phyloP scores from a whole-genome alignment of 768 basidiomycete species.

The Mycena maculata region DNA sequence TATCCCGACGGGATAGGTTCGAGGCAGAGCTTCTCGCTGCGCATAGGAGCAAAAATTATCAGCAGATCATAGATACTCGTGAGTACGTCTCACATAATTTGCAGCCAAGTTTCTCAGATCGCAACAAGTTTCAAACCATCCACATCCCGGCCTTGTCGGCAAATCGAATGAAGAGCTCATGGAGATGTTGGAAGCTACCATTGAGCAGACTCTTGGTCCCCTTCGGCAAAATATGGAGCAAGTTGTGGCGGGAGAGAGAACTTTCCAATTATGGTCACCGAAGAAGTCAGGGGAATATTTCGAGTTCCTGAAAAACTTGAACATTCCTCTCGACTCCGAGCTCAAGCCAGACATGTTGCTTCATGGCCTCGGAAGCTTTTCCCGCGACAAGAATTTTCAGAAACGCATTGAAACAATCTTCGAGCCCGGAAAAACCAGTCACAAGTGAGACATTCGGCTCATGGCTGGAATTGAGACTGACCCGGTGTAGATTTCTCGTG shows the following conservation, averaged over 20 bases:
- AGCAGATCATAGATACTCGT: background rate
- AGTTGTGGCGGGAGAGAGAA: background rate
- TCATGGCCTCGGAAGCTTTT: background rate
- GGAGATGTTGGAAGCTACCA: background rate
- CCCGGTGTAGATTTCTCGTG: conserved; percentile 5
- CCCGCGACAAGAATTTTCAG: background rate
- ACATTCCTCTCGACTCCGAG: background rate
- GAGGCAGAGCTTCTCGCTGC: background rate
- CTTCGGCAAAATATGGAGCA: background rate
- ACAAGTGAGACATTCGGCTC: background rate
- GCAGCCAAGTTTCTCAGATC: background rate
- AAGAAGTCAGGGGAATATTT: too few species aligned
- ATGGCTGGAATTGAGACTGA: background rate
- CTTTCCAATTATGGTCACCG: background rate
- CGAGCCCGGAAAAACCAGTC: background rate
- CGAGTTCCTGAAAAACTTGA: background rate
- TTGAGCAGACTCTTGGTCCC: background rate
- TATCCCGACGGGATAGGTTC: background rate
- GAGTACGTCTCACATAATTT: background rate
- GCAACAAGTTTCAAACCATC: background rate
- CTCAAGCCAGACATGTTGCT: conserved; percentile 6
- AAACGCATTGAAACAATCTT: background rate
- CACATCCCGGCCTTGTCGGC: background rate
- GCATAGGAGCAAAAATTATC: background rate
- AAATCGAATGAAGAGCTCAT: too few species aligned